phyloP scores from a whole-genome alignment of 2,329 filamentous ascomycete species.

The Periglandula ipomoeae region DNA sequence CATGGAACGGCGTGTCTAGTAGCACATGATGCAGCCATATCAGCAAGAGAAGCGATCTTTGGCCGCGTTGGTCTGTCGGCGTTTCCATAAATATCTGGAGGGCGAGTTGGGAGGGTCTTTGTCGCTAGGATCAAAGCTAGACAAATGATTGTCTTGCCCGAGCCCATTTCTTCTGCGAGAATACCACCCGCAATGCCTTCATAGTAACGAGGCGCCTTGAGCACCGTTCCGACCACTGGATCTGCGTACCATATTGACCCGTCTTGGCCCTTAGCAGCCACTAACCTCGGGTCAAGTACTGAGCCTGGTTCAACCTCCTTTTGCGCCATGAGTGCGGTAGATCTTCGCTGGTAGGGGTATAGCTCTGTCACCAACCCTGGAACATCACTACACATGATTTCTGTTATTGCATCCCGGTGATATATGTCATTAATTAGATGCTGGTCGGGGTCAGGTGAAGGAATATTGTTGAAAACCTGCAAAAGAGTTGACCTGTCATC shows the following conservation, averaged over 20 bases:
- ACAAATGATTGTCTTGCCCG: conserved; percentile 84
- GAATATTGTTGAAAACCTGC: conserved; percentile 63
- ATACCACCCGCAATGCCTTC: conserved; percentile 70
- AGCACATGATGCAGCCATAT: conserved; percentile 66
- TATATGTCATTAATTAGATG: conserved; percentile 39
- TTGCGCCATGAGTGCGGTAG: conserved; percentile 76
- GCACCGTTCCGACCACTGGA: conserved; percentile 49
- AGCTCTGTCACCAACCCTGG: conserved; percentile 54
- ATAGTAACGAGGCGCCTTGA: conserved; percentile 61
- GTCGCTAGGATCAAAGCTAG: conserved; percentile 70
- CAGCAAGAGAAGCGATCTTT: conserved; percentile 52
- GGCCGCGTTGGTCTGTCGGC: conserved; percentile 28
- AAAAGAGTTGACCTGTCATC: conserved; percentile 47
- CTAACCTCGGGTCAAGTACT: conserved; percentile 65
- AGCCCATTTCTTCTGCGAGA: conserved; percentile 70
- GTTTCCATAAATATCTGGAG: conserved; percentile 51
- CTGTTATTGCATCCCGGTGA: conserved; percentile 42
- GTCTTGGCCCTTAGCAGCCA: conserved; percentile 48
- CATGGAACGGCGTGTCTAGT: conserved; percentile 63
- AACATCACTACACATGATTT: conserved; percentile 43
- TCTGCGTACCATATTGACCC: conserved; percentile 63
- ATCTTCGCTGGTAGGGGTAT: conserved; percentile 71
- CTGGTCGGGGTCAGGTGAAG: conserved; percentile 54
- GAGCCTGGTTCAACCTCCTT: conserved; percentile 59
- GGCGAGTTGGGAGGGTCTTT: conserved; percentile 53